Percentiles rank a stretch among this genome's conserved stretches.
Conservation (phyloP, 495 filamentous ascomycete species). For the Acidiella bohemica region DNA sequence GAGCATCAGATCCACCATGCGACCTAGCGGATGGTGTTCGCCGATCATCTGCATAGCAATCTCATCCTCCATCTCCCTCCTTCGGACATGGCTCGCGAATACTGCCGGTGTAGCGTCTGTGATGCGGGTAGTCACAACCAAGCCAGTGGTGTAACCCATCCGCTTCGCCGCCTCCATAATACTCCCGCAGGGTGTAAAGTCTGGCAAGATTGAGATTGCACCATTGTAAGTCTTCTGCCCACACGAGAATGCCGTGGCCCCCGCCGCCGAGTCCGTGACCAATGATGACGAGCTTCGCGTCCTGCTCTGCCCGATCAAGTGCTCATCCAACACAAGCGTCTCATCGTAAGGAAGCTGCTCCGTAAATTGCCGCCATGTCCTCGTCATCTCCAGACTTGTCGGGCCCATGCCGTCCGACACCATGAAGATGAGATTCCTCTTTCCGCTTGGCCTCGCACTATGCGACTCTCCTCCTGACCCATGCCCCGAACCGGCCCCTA, state of each 20-base stretch:
- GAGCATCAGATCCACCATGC: constrained; percentile 78
- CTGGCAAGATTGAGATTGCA: constrained; percentile 78
- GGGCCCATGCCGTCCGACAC: constrained; percentile 98
- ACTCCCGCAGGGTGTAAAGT: constrained; percentile 77
- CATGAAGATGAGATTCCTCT: constrained; percentile 95
- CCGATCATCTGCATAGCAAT: constrained; percentile 89
- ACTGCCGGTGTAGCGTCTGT: constrained; percentile 97
- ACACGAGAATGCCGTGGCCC: constrained; percentile 91
- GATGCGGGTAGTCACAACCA: constrained; percentile 90
- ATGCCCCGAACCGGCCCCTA: constrained; percentile 21
- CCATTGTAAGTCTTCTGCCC: constrained; percentile 88
- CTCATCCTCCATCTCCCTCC: constrained; percentile 65
- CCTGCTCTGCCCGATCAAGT: constrained; percentile 77
- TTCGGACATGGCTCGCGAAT: constrained; percentile 79
- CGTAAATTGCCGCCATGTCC: constrained; percentile 56
- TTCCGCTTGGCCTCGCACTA: constrained; percentile 47
- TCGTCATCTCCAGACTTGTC: constrained; percentile 70
- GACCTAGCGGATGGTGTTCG: constrained; percentile 61
- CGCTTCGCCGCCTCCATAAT: constrained; percentile 88
- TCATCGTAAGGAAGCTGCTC: constrained; percentile 54
- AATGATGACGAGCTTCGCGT: constrained; percentile 70
- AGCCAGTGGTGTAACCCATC: constrained; percentile 78
- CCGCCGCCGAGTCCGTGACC: constrained; percentile 89
- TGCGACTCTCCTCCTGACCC: constrained; percentile 21
- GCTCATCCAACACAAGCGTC: constrained; percentile 63